A percentile compares a stretch with the other conserved stretches of the same genome.
These are phyloP conservation scores for Fistulinella prunicolor DNA, from an alignment of 768 basidiomycete species.

Conservation along the genomic window DNA sequence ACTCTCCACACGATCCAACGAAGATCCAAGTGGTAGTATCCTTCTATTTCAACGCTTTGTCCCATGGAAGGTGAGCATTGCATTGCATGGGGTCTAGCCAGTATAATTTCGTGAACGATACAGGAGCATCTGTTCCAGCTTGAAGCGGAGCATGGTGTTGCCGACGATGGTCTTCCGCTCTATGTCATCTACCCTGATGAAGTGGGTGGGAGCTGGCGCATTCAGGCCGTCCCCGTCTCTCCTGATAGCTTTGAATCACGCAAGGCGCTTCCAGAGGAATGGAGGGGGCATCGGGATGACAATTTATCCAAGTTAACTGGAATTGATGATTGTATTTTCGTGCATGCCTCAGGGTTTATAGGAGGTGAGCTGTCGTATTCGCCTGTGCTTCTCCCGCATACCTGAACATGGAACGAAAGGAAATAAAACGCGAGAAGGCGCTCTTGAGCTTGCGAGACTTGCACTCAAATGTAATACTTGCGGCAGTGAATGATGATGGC, in stretches of 20 bases:
- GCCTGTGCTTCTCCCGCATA: not conserved
- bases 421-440: constrained; percentile 88
- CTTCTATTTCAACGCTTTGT: constrained; percentile 76
- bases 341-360: constrained; percentile 96
- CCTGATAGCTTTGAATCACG: constrained; percentile 87
- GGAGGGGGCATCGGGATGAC: constrained; percentile 91
- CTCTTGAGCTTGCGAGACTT: constrained; percentile 70
- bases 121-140: constrained; percentile 91
- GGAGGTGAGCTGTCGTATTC: constrained; percentile 57
- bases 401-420: constrained; percentile 42
- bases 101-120: constrained; percentile 13
- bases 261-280: constrained; percentile 88
- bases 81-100: not conserved
- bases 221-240: constrained; percentile 86
- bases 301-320: constrained; percentile 69
- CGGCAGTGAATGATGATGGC: constrained; percentile 16
- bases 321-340: constrained; percentile 82
- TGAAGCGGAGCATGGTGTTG: constrained; percentile 55
- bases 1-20: constrained; percentile 48
- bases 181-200: constrained; percentile 94
- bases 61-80: constrained; percentile 76
- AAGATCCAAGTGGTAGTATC: constrained; percentile 74
- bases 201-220: constrained; percentile 69
- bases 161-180: constrained; percentile 53
- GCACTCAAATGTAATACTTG: constrained; percentile 46